phyloP scores from a whole-genome alignment of 257 asterid genomes.

The Prunella vulgaris region DNA sequence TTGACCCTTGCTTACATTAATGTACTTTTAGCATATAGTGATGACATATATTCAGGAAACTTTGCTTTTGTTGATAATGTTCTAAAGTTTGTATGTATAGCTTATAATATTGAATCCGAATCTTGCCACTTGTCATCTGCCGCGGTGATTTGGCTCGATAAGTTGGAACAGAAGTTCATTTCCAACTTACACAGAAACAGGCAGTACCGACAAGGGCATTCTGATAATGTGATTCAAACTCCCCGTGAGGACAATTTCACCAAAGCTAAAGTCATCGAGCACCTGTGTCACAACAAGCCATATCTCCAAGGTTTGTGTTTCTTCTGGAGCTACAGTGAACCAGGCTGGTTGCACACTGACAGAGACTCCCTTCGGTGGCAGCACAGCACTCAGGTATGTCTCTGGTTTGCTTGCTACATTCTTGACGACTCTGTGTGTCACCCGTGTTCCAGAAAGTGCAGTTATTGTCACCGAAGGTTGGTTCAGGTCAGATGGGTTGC shows the following conservation, averaged over 20 bases:
- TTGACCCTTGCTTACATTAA: not conserved
- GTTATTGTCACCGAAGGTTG: constrained; percentile 78
- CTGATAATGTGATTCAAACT: constrained; percentile 65
- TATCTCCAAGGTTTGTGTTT: constrained; percentile 50
- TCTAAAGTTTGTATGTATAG: not conserved
- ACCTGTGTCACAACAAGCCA: constrained; percentile 42
- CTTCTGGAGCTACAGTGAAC: constrained; percentile 62
- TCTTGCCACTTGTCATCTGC: not conserved
- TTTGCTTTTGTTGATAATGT: not conserved
- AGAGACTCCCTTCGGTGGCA: constrained; percentile 53
- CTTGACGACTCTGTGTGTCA: constrained; percentile 45
- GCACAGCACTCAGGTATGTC: constrained; percentile 54
- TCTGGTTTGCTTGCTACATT: constrained; percentile 64
- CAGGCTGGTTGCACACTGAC: constrained; percentile 53
- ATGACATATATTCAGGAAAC: not conserved
- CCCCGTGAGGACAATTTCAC: constrained; percentile 69
- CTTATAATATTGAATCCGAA: not conserved
- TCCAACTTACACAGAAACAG: constrained; percentile 38
- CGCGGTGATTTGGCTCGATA: not conserved
- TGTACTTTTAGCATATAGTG: constrained; percentile 3
- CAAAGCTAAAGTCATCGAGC: constrained; percentile 67
- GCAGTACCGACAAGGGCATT: constrained; percentile 59
- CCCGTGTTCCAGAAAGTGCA: constrained; percentile 52
- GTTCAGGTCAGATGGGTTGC: constrained; percentile 68
- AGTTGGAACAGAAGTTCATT: not conserved